Evolutionary conservation across 2,329 filamentous ascomycete genomes (phyloP).

Genomic region (Monosporascus sp.): DNA sequence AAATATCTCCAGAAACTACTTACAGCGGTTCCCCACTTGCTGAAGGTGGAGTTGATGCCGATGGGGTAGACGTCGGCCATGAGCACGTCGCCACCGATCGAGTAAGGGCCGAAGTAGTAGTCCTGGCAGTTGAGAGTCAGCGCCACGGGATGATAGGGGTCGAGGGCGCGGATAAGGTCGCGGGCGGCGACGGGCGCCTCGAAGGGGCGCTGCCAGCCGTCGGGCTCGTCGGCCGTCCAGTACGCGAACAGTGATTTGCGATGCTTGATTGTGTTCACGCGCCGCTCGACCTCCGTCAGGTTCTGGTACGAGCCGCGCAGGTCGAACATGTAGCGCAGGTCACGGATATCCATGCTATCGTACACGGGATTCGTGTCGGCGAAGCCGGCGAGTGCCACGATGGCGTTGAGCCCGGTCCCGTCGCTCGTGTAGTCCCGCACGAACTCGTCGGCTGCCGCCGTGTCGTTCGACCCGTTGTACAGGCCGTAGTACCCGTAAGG

Average conservation of each 20-base stretch:
- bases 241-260: slow-evolving; percentile 38
- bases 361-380: slow-evolving; percentile 32
- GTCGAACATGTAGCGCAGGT: slow-evolving; percentile 40
- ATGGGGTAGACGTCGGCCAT: slow-evolving; percentile 58
- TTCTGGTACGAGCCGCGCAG: slow-evolving; percentile 41
- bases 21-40: slow-evolving; percentile 45
- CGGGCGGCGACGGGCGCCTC: slow-evolving; percentile 37
- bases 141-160: slow-evolving; percentile 57
- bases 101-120: slow-evolving; percentile 54
- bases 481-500: slow-evolving; percentile 40
- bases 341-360: slow-evolving; percentile 33
- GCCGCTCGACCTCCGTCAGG: slow-evolving; percentile 31
- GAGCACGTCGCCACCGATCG: slow-evolving; percentile 50
- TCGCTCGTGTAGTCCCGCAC: slow-evolving; percentile 33
- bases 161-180: slow-evolving; percentile 41
- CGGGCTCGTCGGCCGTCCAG: slow-evolving; percentile 46
- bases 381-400: slow-evolving; percentile 37
- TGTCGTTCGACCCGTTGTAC: slow-evolving; percentile 31
- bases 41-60: slow-evolving; percentile 49
- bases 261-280: slow-evolving; percentile 35
- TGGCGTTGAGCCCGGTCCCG: slow-evolving; percentile 37
- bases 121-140: slow-evolving; percentile 58
- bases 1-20: too few species aligned
- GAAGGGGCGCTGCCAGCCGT: slow-evolving; percentile 33
- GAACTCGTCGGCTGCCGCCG: slow-evolving; percentile 25